Conservation (phyloP, 306 rosid genomes). For the Argentina anserina region DNA sequence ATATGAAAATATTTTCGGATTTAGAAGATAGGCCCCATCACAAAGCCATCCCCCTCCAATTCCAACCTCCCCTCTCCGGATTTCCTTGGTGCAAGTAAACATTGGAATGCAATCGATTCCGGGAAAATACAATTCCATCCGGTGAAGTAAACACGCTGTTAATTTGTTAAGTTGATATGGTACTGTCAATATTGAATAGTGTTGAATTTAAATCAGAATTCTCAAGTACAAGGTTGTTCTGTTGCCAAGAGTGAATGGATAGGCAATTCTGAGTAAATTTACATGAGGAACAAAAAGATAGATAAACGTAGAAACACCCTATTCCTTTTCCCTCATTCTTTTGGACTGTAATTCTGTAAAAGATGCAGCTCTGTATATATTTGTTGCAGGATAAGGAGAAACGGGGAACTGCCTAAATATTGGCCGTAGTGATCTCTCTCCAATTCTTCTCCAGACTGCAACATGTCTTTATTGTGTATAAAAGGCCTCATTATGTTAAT, state of each 20-base stretch:
- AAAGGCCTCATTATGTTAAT: slow-evolving; percentile 17
- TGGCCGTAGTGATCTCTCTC: slow-evolving; percentile 10
- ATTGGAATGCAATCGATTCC: too few relatives aligned
- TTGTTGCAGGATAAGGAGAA: slow-evolving; percentile 1
- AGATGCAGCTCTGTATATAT: background rate
- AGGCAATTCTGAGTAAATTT: background rate
- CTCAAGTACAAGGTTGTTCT: background rate
- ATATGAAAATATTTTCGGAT: too few relatives aligned
- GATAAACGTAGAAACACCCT: slow-evolving; percentile 2
- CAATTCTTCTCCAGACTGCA: slow-evolving; percentile 3
- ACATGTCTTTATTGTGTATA: slow-evolving; percentile 2
- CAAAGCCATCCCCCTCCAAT: too few relatives aligned
- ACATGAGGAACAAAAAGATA: background rate
- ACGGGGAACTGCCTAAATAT: slow-evolving; percentile 14
- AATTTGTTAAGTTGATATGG: too few relatives aligned
- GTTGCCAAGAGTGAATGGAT: background rate
- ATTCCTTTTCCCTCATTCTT: background rate
- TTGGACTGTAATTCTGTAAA: background rate
- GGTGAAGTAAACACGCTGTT: too few relatives aligned
- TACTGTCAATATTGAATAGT: too few relatives aligned
- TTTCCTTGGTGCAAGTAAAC: too few relatives aligned
- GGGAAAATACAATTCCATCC: too few relatives aligned
- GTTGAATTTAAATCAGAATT: background rate
- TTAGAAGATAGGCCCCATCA: too few relatives aligned
- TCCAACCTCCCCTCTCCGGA: too few relatives aligned